Conservation (phyloP, 148 eudicot genomes). For the Heliosperma pusillum region DNA sequence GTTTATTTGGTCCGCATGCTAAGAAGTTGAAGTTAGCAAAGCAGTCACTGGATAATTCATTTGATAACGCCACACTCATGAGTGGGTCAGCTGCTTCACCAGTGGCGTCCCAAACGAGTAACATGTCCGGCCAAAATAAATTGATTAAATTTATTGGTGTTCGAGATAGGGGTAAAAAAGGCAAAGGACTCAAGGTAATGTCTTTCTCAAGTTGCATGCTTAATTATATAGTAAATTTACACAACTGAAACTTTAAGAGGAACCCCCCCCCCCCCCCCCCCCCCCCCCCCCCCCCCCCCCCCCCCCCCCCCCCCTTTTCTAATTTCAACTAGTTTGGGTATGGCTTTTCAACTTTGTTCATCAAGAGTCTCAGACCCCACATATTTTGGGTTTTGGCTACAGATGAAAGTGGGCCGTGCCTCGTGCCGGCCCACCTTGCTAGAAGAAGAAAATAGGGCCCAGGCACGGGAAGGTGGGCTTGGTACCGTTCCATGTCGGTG, state of each 20-base stretch:
- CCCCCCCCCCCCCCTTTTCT: neutral
- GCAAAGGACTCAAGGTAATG: conserved; percentile 67
- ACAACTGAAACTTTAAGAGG: neutral
- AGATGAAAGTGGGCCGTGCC: no score
- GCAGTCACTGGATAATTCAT: conserved; percentile 60
- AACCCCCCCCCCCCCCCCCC: neutral
- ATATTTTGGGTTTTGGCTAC: conserved; percentile 2
- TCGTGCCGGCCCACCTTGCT: no score
- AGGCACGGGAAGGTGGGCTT: no score
- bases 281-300: neutral
- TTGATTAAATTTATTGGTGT: conserved; percentile 71
- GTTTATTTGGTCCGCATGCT: conserved; percentile 56
- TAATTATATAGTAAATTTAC: neutral
- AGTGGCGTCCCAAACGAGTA: conserved; percentile 82
- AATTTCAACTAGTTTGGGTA: neutral
- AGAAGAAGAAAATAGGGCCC: no score
- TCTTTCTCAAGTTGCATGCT: neutral
- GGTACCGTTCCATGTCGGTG: no score
- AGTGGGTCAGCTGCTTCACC: conserved; percentile 75
- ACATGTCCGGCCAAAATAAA: conserved; percentile 77
- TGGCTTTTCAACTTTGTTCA: neutral
- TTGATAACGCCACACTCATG: conserved; percentile 50
- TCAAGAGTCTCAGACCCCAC: neutral
- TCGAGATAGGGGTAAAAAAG: conserved; percentile 69
- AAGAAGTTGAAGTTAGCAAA: conserved; percentile 67